A percentile compares a stretch with the other conserved stretches of the same genome.
Conservation (phyloP, 2,329 filamentous ascomycete species). For the Microcyclospora tardicrescens region DNA sequence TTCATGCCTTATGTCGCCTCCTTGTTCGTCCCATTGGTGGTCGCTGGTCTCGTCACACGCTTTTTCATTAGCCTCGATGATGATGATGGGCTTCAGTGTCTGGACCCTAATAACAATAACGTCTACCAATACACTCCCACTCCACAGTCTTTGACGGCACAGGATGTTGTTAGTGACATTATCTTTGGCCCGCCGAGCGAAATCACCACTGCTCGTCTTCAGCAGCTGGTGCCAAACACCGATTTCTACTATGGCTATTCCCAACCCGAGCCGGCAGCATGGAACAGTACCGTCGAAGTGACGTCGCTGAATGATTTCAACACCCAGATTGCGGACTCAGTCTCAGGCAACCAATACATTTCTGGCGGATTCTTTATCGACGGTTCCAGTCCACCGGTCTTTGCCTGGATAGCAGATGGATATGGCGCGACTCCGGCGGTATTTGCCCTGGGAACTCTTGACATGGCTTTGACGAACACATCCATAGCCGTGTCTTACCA, state of each 20-base stretch:
- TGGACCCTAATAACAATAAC: slow-evolving; percentile 7
- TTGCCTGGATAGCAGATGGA: slow-evolving; percentile 44
- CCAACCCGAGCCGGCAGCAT: background rate
- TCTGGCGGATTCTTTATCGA: slow-evolving; percentile 61
- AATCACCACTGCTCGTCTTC: too few relatives aligned
- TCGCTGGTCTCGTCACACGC: slow-evolving; percentile 58
- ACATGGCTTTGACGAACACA: slow-evolving; percentile 58
- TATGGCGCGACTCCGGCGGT: slow-evolving; percentile 47
- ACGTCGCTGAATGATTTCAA: slow-evolving; percentile 56
- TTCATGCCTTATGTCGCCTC: slow-evolving; percentile 62
- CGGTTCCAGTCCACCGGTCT: slow-evolving; percentile 32
- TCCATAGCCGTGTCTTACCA: slow-evolving; percentile 58
- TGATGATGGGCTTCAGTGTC: slow-evolving; percentile 40
- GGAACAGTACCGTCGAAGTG: slow-evolving; percentile 18
- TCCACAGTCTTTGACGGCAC: slow-evolving; percentile 2
- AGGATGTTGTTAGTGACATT: slow-evolving; percentile 12
- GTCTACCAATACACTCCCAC: slow-evolving; percentile 2
- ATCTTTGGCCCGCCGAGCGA: slow-evolving; percentile 21
- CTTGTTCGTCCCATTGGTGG: slow-evolving; percentile 61
- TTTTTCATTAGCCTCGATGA: slow-evolving; percentile 11
- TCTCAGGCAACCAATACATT: slow-evolving; percentile 44
- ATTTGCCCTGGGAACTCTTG: slow-evolving; percentile 65
- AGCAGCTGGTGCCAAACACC: background rate
- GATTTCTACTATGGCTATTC: slow-evolving; percentile 13
- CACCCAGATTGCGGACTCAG: slow-evolving; percentile 46